phyloP scores from a whole-genome alignment of 2,329 filamentous ascomycete genomes.

The Sodiomyces alkalinus region DNA sequence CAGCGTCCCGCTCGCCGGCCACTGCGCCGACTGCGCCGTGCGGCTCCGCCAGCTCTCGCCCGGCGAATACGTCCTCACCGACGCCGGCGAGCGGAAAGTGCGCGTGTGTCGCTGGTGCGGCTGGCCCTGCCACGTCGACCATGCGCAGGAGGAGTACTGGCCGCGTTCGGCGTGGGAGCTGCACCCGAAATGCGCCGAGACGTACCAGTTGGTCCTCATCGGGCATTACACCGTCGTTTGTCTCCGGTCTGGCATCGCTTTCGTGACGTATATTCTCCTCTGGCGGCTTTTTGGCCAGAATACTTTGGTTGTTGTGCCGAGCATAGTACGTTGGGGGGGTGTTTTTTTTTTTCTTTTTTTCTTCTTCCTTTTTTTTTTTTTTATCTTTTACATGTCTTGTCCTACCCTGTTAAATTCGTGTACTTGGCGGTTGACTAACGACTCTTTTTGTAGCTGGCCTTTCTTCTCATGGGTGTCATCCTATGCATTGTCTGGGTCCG shows the following conservation, averaged over 20 bases:
- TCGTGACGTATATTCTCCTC: slow-evolving; percentile 20
- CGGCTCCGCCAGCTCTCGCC: slow-evolving; percentile 15
- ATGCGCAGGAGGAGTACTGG: slow-evolving; percentile 1
- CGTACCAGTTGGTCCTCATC: slow-evolving; percentile 13
- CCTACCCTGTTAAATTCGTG: neutral
- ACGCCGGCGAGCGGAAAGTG: slow-evolving; percentile 5
- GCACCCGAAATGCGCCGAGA: slow-evolving; percentile 1
- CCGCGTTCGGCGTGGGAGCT: neutral
- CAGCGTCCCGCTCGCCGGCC: slow-evolving; percentile 21
- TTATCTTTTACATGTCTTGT: no score
- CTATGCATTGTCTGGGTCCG: slow-evolving; percentile 7
- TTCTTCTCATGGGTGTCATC: slow-evolving; percentile 14
- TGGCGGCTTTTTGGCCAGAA: slow-evolving; percentile 20
- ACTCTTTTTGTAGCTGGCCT: slow-evolving; percentile 14
- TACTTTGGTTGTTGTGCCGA: slow-evolving; percentile 16
- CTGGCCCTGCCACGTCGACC: slow-evolving; percentile 12
- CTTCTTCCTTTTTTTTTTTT: no score
- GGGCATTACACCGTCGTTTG: slow-evolving; percentile 22
- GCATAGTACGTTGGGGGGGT: slow-evolving; percentile 20
- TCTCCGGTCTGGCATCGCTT: slow-evolving; percentile 19
- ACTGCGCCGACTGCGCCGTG: slow-evolving; percentile 24
- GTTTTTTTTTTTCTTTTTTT: no score
- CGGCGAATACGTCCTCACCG: slow-evolving; percentile 2
- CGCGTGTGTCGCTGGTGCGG: slow-evolving; percentile 31
- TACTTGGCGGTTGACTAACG: neutral